Base-by-base conservation (phyloP, 345 rosid genomes). In the Euphorbia lathyris region DNA sequence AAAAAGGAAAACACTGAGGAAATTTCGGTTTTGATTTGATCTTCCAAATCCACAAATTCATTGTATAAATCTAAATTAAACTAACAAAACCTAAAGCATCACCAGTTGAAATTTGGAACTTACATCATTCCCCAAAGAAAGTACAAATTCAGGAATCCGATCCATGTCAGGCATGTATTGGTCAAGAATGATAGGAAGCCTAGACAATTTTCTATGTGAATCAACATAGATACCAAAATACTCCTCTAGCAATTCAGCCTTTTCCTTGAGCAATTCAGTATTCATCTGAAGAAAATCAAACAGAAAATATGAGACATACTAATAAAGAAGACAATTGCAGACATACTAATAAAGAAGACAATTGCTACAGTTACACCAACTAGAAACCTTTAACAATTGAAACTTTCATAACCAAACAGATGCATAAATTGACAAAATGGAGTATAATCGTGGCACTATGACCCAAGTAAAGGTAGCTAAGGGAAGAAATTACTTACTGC, bases 151-250 rank as follows among this genome's bases (percentile, higher is more conserved):
- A 22, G 99, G 99, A 79, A 92, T 84, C 42, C 88, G 88, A 74
- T 95, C 99, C 99, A 95, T 91, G 79, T 92, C 97, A 61, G 97
- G 99, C 27, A 83, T 87, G 78, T 90, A 82, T 80, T 95, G 99
- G 72, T 95, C 99, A 68, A 95, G 97, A 74, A 95, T 79, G 69
- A 92, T 89, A 57, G 97, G 99, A 73, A 95, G 92, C 86, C 92
- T 83, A 62, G 86, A 86, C 73, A 95, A 85, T 65, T 85, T 83
- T 68, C 93, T 93, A 65, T 83, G 75, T 32, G 85, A 48, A 72
- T 90, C 92, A 29, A 94, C 80, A 76, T 77, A 79, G 74, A 94
- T 76, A 68, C 92, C 48, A 76, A 94, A 94, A 74, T 90, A 94
- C 78, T 94, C 98, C 67, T 86, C 92, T 48, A 94, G 86, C 95